Conservation (phyloP, 495 filamentous ascomycete species). For the Talaromyces wortmannii region DNA sequence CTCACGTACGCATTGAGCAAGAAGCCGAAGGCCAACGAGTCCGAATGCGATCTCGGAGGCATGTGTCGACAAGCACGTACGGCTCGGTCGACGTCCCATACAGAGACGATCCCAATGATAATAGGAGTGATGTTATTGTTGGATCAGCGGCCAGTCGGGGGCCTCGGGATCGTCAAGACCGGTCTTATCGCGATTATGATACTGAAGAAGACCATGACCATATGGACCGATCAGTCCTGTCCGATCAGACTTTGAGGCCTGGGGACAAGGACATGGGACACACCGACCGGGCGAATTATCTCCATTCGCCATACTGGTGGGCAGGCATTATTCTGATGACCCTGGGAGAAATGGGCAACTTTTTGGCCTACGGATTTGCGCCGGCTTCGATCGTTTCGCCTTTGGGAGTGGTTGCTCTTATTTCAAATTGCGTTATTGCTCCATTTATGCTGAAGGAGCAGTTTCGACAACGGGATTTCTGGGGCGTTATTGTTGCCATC, state of each 20-base stretch:
- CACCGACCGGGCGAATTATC: conserved; percentile 55
- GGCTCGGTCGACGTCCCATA: conserved; percentile 24
- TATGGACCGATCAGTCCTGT: conserved; percentile 25
- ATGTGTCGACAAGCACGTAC: conserved; percentile 10
- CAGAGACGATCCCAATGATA: conserved; percentile 14
- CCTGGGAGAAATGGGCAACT: conserved; percentile 91
- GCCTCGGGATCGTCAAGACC: conserved; percentile 7
- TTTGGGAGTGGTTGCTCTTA: conserved; percentile 85
- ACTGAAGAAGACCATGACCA: conserved; percentile 8
- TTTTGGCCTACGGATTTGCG: conserved; percentile 97
- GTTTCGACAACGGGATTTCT: conserved; percentile 78
- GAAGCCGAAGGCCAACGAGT: conserved; percentile 48
- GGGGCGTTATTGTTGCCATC: conserved; percentile 80
- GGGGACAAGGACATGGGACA: conserved; percentile 18
- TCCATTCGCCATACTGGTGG: conserved; percentile 95
- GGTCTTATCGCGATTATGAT: conserved; percentile 7
- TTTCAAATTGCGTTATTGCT: conserved; percentile 95
- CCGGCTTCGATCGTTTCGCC: conserved; percentile 97
- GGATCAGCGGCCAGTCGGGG: conserved; percentile 2
- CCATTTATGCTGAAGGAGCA: conserved; percentile 86
- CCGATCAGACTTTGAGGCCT: conserved; percentile 31
- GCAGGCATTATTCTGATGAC: conserved; percentile 83
- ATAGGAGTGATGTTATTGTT: conserved; percentile 16
- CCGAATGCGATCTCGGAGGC: conserved; percentile 20
- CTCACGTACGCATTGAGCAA: conserved; percentile 70